Base-by-base conservation (phyloP, 306 rosid genomes). In the Senna tora region DNA sequence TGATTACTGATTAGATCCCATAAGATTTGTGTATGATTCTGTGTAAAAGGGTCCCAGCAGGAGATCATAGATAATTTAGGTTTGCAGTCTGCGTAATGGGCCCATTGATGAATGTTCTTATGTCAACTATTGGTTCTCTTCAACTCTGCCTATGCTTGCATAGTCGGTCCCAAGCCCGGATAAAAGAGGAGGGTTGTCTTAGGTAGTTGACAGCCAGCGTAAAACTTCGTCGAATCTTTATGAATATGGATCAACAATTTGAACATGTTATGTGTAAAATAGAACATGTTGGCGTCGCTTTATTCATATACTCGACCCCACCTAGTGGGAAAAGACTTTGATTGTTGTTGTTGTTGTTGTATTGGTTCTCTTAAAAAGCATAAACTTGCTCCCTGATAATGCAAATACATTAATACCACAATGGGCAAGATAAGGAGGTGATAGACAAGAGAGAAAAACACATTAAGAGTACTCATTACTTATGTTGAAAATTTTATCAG, bases 1-100 rank as follows among this genome's bases (percentile, higher is more conserved):
- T 73, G 41, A 52, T 58, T 9, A n/a, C 21, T 36, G 32, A 2
- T 72, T 73, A 19, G 52, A 67, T 52, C 65, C 21, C 14, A 32
- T 70, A 70, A 70, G 25, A 15, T 67, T 77, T 61, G 69, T 65
- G 73, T 76, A 80, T 77, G 65, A 71, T 62, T 74, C 53, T 67
- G 46, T 65, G 74, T 36, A 19, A 2, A 52, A 54, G 38, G 66
- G 47, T 51, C n/a, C n/a, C n/a, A n/a, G n/a, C n/a, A n/a, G 36
- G 57, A 20, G n/a, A 22, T 46, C n/a, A 45, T 28, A 9, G 34
- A 43, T 14, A 15, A 66, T n/a, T n/a, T n/a, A 2, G 7, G 8
- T 38, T 64, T 25, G 15, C 38, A 33, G 22, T 34, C n/a, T 65
- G 53, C 54, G 4, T 51, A 65, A 65, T 67, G 15, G 25, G 32